phyloP scores from a whole-genome alignment of 2,329 filamentous ascomycete species.

The Claviceps paspali region DNA sequence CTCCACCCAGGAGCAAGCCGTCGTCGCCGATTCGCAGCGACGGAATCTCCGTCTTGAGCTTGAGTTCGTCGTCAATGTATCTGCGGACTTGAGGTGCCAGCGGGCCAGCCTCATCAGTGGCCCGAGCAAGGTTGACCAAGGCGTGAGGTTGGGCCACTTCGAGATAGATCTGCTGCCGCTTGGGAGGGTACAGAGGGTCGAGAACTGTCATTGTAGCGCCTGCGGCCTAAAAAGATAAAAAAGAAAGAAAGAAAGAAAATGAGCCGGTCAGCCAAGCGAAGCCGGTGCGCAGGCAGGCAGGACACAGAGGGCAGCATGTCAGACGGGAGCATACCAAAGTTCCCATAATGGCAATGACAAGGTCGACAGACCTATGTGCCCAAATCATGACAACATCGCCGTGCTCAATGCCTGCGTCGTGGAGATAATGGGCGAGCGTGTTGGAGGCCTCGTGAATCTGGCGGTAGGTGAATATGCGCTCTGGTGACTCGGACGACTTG shows the following conservation, averaged over 20 bases:
- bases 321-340: constrained; percentile 25
- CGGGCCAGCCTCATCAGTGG: constrained; percentile 38
- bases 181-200: constrained; percentile 41
- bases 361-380: constrained; percentile 59
- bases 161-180: constrained; percentile 42
- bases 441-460: constrained; percentile 82
- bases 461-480: constrained; percentile 62
- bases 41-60: constrained; percentile 60
- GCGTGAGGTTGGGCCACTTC: constrained; percentile 63
- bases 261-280: constrained; percentile 16
- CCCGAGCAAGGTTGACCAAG: constrained; percentile 52
- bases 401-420: constrained; percentile 53
- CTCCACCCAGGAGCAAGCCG: constrained; percentile 57
- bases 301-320: too few species aligned
- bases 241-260: too few species aligned
- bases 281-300: neutral
- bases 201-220: constrained; percentile 52
- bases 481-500: constrained; percentile 25
- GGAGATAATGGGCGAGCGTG: constrained; percentile 62
- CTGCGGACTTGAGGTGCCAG: constrained; percentile 31
- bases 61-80: constrained; percentile 60
- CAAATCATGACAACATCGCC: constrained; percentile 93
- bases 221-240: constrained; percentile 26
- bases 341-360: constrained; percentile 63
- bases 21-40: constrained; percentile 56